Conservation (phyloP, 352 stramenopile species). For the Phytophthora uliginosa region DNA sequence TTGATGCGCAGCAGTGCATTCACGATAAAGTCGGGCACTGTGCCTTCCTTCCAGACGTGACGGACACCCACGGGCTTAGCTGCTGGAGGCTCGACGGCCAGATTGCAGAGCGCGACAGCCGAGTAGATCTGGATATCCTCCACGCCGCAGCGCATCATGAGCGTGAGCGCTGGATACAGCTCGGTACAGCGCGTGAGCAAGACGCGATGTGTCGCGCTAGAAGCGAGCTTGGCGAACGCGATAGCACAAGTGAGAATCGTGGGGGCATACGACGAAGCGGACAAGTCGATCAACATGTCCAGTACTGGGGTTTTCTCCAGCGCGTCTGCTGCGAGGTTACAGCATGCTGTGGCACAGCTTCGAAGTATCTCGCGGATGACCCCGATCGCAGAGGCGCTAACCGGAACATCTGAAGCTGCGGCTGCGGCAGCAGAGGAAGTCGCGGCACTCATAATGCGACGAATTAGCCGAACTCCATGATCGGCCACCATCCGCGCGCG, state of each 20-base stretch:
- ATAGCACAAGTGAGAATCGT: constrained; percentile 85
- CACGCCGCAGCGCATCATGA: constrained; percentile 92
- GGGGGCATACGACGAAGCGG: constrained; percentile 56
- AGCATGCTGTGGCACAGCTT: constrained; percentile 80
- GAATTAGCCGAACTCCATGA: constrained; percentile 67
- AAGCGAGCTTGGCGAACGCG: constrained; percentile 81
- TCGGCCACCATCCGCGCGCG: constrained; percentile 72
- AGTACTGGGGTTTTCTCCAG: constrained; percentile 78
- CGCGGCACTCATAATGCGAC: constrained; percentile 69
- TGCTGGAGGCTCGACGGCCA: constrained; percentile 70
- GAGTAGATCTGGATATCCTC: constrained; percentile 93
- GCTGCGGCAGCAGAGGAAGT: constrained; percentile 27
- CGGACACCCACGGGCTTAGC: constrained; percentile 56
- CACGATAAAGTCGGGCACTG: constrained; percentile 90
- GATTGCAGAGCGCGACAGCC: constrained; percentile 88
- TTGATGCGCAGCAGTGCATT: constrained; percentile 92
- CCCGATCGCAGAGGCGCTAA: constrained; percentile 29
- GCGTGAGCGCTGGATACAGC: constrained; percentile 78
- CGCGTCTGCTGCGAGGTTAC: constrained; percentile 76
- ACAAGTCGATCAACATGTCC: constrained; percentile 87
- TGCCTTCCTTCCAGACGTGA: constrained; percentile 90
- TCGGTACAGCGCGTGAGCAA: constrained; percentile 77
- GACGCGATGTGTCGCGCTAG: constrained; percentile 58
- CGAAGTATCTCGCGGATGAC: constrained; percentile 71
- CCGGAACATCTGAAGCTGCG: constrained; percentile 27